phyloP scores from a whole-genome alignment of 352 stramenopile species.

The Globisporangium uncinulatum region DNA sequence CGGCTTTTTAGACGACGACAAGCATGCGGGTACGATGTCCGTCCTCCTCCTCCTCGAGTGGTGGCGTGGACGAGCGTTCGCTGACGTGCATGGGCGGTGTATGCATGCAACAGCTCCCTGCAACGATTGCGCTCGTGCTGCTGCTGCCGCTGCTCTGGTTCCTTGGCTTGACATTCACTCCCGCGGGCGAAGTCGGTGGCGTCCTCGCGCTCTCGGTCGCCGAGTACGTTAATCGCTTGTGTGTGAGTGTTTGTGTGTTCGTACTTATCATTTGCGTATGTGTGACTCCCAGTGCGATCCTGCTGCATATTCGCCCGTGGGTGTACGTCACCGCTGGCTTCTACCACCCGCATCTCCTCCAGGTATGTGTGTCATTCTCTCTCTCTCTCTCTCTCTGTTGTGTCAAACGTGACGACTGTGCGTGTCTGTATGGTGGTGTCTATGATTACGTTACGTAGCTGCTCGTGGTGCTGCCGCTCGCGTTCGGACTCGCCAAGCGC shows the following conservation, averaged over 20 bases:
- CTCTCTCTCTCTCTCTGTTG: neutral
- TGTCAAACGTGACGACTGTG: conserved; percentile 2
- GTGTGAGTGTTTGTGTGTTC: neutral
- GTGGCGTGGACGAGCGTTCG: no score
- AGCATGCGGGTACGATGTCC: no score
- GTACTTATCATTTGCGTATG: neutral
- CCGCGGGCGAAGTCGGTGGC: conserved; percentile 53
- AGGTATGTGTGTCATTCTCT: conserved; percentile 25
- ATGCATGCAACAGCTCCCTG: conserved; percentile 41
- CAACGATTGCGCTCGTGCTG: conserved; percentile 58
- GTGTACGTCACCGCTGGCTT: conserved; percentile 82
- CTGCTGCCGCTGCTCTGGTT: conserved; percentile 64
- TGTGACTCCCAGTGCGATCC: conserved; percentile 48
- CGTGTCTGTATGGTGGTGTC: no score
- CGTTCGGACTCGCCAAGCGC: conserved; percentile 65
- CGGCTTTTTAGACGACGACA: no score
- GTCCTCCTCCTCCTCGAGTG: no score
- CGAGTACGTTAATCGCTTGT: conserved; percentile 36
- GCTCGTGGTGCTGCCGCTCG: conserved; percentile 49
- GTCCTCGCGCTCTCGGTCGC: conserved; percentile 74
- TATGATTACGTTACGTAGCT: conserved; percentile 26
- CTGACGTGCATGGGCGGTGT: neutral
- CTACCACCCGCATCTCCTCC: conserved; percentile 74
- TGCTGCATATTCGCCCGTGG: conserved; percentile 83
- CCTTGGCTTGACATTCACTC: conserved; percentile 68